Base-by-base conservation (phyloP, 345 rosid genomes). In the Arabidopsis suecica region DNA sequence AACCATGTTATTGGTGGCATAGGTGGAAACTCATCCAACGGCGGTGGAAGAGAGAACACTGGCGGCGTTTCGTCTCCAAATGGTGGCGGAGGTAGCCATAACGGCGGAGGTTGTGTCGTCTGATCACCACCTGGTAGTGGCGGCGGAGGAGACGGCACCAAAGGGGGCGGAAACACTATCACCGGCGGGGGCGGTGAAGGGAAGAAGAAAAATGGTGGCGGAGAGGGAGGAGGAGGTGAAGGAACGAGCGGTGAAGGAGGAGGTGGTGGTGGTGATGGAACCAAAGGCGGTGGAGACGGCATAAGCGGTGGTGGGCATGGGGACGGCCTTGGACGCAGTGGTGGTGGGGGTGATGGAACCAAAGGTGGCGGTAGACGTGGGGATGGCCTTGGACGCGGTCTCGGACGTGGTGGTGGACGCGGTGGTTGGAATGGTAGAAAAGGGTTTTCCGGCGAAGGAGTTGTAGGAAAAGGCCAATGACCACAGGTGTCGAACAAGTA, bases 391-490 rank as follows among this genome's bases (percentile, higher is more conserved):
- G 83, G 60, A 4, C 61, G 74, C 7, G 79, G 78, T 45, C 68
- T 65, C 1, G 61, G 49, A 32, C 79, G 77, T 1, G 57, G 61
- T 25, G 78, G 30, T 4, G 75, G 69, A 51, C 69, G 74, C 47
- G 82, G 72, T 33, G 55, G 74, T 42, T 69, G 79, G 2, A 54
- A 28, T n/a, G 87, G 82, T 37, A 68, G 61, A 72, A 86, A 86
- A 5, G 88, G 89, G 57, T 84, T 84, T 3, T 79, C 77, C 0
- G 84, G 85, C 0, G 86, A 84, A 44, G 81, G 80, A 1, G 74
- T 61, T 22, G 83, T 84, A 10, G 88, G 77, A 69, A 86, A 86
- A 79, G 89, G 89, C 89, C 88, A 86, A 16, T 56, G 85, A 9
- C 86, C 86, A 75, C 89, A 86, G 3, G 33, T 70, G 59, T 66